Conservation (phyloP, 208 protist genomes). For the Trypanosoma scelopori region DNA sequence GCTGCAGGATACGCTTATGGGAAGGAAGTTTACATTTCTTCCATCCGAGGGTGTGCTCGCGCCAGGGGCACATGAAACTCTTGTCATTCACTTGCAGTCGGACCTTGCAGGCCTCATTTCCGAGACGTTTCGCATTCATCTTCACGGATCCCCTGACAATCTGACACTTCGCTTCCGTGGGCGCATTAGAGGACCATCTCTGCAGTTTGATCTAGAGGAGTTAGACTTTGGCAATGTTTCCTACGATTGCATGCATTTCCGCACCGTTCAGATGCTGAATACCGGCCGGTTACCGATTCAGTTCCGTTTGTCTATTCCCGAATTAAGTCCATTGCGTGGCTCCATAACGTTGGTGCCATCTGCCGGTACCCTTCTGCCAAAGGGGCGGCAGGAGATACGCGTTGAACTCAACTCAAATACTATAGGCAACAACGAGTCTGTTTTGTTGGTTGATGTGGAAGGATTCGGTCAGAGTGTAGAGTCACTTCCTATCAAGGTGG, state of each 20-base stretch:
- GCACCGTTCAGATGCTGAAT: conserved; percentile 85
- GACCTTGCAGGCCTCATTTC: conserved; percentile 89
- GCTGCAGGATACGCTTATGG: conserved; percentile 54
- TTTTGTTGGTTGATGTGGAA: conserved; percentile 92
- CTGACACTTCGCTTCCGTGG: conserved; percentile 86
- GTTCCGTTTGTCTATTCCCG: conserved; percentile 79
- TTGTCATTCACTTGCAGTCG: conserved; percentile 80
- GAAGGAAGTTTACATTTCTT: conserved; percentile 81
- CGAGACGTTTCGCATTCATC: conserved; percentile 87
- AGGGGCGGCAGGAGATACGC: conserved; percentile 51
- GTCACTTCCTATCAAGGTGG: conserved; percentile 81
- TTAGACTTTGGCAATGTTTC: conserved; percentile 94
- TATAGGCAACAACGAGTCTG: conserved; percentile 75
- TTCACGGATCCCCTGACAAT: conserved; percentile 80
- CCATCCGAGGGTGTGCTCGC: conserved; percentile 74
- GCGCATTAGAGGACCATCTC: conserved; percentile 91
- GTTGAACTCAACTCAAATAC: conserved; percentile 83
- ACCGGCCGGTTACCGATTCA: conserved; percentile 94
- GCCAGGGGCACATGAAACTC: conserved; percentile 53
- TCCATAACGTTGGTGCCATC: conserved; percentile 81
- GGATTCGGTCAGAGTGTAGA: conserved; percentile 90
- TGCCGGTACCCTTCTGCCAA: conserved; percentile 67
- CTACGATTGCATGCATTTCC: conserved; percentile 87
- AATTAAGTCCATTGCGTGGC: conserved; percentile 41
- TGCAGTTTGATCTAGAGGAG: conserved; percentile 90